Evolutionary conservation across 495 filamentous ascomycete species (phyloP), one percentile per base, ranked within the genome.

Genomic region (Penicillium salamii): DNA sequence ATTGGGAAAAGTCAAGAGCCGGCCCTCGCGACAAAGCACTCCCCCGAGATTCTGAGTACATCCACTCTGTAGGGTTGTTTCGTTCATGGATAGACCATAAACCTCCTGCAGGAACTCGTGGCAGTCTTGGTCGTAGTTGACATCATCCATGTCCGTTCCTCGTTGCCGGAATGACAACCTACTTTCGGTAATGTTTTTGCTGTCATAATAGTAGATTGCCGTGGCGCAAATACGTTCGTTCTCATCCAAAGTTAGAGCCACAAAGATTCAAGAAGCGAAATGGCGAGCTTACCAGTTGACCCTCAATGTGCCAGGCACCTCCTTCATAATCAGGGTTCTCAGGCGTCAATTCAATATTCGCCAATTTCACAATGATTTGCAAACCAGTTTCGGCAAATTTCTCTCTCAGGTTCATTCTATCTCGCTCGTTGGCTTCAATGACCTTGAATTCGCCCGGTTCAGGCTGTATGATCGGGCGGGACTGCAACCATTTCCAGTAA

Each of bases 291-390:
- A 72, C 64, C 29, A 77, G 50, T 39, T 72, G 69, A 18, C 80
- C 80, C 54, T 83, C 80, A 14, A 82, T 55, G 53, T 81, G 78
- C 77, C 79, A 81, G 7, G 53, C 58, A 11, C 75, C 75, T 7
- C 74, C 76, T 7, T 59, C 55, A 41, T 78, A 80, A 1, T 62
- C 52, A 0, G 80, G 78, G 14, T 77, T 75, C 36, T 79, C 78
- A 0, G 84, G 83, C 0, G 74, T 79, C 3, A 87, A 64, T 19
- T 83, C 62, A 46, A 87, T 85, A 49, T 78, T 81, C 5, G 77
- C 76, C 3, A 87, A 57, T 52, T 86, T 86, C 42, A 85, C 75
- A 36, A 87, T 82, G 5, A 87, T 68, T 51, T 87, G 84, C 0
- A 87, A 53, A 0, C 74, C 76, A 0, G 53, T 21, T 12, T 66